Base-by-base conservation (phyloP, 2,329 filamentous ascomycete species). In the Lachnellula arida region DNA sequence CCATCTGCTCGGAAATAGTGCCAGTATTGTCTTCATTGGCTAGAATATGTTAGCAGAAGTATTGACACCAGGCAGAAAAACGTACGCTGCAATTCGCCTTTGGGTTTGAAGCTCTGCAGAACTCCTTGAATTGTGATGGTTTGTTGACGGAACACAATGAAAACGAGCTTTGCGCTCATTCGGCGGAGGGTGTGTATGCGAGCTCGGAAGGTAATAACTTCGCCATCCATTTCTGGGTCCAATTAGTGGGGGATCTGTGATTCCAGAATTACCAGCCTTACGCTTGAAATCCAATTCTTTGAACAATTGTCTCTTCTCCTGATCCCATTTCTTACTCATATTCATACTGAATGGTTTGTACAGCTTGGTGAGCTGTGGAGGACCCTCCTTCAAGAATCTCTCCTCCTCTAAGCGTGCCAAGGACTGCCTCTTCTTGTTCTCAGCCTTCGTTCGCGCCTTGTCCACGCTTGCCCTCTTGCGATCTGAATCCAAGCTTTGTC, bases 101-200 rank as follows among this genome's bases (percentile, higher is more conserved):
- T 53, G 2, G 59, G 56, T 22, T 60, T 63, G 51, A 65, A 67
- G 28, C 59, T 65, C 42, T 65, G 60, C 42, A 97, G 76, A 2
- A 96, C 89, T 59, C 90, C 91, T 72, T 97, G 92, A 51, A 96
- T 83, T 23, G 91, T 94, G 62, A 82, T 79, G 12, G 88, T 85
- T 73, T 92, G 88, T 73, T 96, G 90, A 54, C 92, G 86, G 68
- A 96, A 87, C 56, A 96, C 81, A 44, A 96, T 76, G 72, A 96
- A 96, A 65, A 91, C 89, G 35, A 96, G 78, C 63, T 88, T 87
- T 64, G 89, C 81, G 68, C 90, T 93, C 75, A 96, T 81, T 64
- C 87, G 87, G 47, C 92, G 85, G 56, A 94, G 79, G 55, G 91
- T 89, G 71, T 93, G 88, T 19, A 94, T 76, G 35, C 89, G 81